These are phyloP conservation scores for Penicillium sumatraense DNA, from an alignment of 2,329 filamentous ascomycete species.

Conservation along the genomic window DNA sequence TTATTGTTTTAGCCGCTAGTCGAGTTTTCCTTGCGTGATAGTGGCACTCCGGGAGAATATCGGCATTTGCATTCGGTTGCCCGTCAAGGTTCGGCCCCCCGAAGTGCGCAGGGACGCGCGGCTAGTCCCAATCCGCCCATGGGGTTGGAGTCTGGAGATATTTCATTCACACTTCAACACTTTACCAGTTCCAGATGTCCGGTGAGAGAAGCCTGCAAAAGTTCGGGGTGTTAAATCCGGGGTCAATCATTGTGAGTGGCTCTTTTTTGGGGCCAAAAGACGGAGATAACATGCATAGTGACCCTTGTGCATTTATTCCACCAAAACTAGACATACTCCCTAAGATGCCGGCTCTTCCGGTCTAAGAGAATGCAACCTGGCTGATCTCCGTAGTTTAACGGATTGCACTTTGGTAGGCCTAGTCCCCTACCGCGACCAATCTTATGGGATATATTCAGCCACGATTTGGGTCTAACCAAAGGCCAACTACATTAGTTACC, in stretches of 20 bases:
- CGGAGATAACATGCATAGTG: background rate
- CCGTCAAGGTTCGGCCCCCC: slow-evolving; percentile 14
- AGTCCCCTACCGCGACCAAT: background rate
- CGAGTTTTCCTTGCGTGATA: background rate
- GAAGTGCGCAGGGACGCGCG: slow-evolving; percentile 18
- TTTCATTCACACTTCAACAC: background rate
- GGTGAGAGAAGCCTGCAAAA: slow-evolving; percentile 17
- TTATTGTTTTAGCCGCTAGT: slow-evolving; percentile 11
- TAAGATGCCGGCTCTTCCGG: background rate
- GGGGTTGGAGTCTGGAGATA: slow-evolving; percentile 10
- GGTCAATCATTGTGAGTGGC: background rate
- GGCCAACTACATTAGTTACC: too few species aligned
- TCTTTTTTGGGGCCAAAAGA: background rate
- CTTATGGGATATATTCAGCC: background rate
- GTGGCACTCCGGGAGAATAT: slow-evolving; percentile 1
- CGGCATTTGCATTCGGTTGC: background rate
- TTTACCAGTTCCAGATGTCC: slow-evolving; percentile 21
- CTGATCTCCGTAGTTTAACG: background rate
- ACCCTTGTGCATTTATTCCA: background rate
- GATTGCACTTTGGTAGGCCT: background rate
- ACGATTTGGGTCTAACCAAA: background rate
- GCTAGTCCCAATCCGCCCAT: slow-evolving; percentile 8
- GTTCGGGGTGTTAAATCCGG: slow-evolving; percentile 19
- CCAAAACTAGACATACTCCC: background rate
- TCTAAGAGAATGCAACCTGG: background rate